A percentile compares a stretch with the other conserved stretches of the same genome.
phyloP scores from a whole-genome alignment of 192 early-diverging fungal genomes.

The Backusella sp. region DNA sequence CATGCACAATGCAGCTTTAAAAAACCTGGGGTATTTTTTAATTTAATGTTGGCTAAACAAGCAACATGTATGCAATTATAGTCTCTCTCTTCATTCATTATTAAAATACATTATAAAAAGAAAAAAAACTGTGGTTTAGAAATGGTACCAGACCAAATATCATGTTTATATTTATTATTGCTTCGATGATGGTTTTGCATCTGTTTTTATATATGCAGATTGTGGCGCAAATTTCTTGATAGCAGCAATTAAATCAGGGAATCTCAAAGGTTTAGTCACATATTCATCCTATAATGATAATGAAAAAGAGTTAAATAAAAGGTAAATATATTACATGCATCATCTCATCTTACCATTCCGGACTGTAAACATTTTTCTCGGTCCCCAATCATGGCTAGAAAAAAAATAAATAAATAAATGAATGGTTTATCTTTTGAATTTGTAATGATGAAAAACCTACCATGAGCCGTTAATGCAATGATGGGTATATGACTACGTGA shows the following conservation, averaged over 20 bases:
- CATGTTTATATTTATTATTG: background rate
- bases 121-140: background rate
- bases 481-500: slow-evolving; percentile 42
- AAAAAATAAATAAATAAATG: background rate
- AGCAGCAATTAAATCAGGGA: slow-evolving; percentile 28
- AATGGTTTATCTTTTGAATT: background rate
- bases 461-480: slow-evolving; percentile 68
- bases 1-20: no score
- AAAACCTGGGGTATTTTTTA: no score
- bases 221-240: slow-evolving; percentile 31
- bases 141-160: background rate
- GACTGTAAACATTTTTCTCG: slow-evolving; percentile 67
- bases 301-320: background rate
- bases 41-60: no score
- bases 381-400: slow-evolving; percentile 66
- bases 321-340: background rate
- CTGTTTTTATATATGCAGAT: slow-evolving; percentile 11
- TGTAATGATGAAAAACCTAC: background rate
- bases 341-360: slow-evolving; percentile 55
- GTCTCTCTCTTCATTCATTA: no score
- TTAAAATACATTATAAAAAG: background rate
- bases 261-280: slow-evolving; percentile 58
- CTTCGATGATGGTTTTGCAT: background rate
- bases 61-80: no score
- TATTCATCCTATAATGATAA: slow-evolving; percentile 47